Evolutionary conservation across 1,139 yeast genomes (phyloP), one percentile per base, ranked within the genome.

Genomic region (Wickerhamiella pararugosa): DNA sequence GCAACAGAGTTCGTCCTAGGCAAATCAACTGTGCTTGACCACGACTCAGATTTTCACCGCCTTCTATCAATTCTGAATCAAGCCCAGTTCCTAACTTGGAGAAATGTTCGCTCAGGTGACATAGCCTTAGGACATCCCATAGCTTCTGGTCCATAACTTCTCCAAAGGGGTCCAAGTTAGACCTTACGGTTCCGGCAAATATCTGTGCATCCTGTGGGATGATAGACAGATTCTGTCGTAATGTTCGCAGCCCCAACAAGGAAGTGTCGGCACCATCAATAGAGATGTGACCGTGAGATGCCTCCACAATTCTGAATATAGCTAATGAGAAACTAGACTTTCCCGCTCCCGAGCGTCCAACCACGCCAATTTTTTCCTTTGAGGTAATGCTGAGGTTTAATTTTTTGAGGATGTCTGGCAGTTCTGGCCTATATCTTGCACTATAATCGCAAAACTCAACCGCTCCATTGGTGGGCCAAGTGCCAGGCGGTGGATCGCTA

Each of bases 341-440:
- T 27, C 92, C 92, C 0, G 92, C 87, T 37, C 93, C 93, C 0
- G 93, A 81, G 51, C 93, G 69, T 5, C 93, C 93, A 25, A 80
- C 90, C 46, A 81, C 74, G 38, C 93, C 93, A 48, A 81, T 64
- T 53, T 80, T 81, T 51, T 81, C 90, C 10, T 63, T 63, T 1
- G 81, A 67, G 27, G 66, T 62, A 44, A 80, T 69, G 2, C 63
- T 60, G 33, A 79, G 53, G 35, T 62, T 62, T 42, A 81, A 64
- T 39, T 71, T 63, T 40, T 66, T 68, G 51, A 81, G 60, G 2
- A 78, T 80, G 21, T 73, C 70, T 11, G 60, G 64, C 29, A 60
- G 51, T 32, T 75, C 75, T 5, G 67, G 69, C 47, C 83, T 68
- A 56, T 80, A 81, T 39, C 72, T 65, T 1, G 90, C 71, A 1